Conservation (phyloP, 2,329 filamentous ascomycete species). For the Gaeumannomyces tritici region DNA sequence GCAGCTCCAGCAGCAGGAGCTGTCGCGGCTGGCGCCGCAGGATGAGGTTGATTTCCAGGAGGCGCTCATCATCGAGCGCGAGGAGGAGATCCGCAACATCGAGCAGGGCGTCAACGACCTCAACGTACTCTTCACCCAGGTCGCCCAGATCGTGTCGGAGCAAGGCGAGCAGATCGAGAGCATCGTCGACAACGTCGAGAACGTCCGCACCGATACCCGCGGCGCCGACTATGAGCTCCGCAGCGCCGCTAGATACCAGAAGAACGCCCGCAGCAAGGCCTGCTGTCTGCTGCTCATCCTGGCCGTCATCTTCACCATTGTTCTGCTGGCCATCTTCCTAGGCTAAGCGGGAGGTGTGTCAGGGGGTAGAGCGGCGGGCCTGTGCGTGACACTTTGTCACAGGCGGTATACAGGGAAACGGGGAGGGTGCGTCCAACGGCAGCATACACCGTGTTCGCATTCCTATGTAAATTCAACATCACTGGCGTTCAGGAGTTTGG, state of each 20-base stretch:
- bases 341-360: constrained; percentile 36
- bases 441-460: neutral
- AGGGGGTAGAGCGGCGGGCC: neutral
- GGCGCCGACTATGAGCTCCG: constrained; percentile 81
- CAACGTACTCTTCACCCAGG: constrained; percentile 93
- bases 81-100: constrained; percentile 94
- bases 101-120: constrained; percentile 92
- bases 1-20: constrained; percentile 61
- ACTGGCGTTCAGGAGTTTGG: neutral
- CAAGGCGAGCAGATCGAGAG: constrained; percentile 84
- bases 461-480: neutral
- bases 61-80: constrained; percentile 86
- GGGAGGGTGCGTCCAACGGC: neutral
- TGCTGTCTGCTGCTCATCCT: constrained; percentile 87
- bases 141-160: constrained; percentile 94
- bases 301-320: constrained; percentile 78
- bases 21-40: constrained; percentile 75
- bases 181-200: constrained; percentile 81
- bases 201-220: constrained; percentile 68
- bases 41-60: constrained; percentile 98
- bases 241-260: constrained; percentile 84
- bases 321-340: constrained; percentile 77
- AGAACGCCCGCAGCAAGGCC: constrained; percentile 86
- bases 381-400: too few relatives aligned
- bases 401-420: too few relatives aligned